Conservation (phyloP, 805 yeast genomes). For the Pichia ethanolica region DNA sequence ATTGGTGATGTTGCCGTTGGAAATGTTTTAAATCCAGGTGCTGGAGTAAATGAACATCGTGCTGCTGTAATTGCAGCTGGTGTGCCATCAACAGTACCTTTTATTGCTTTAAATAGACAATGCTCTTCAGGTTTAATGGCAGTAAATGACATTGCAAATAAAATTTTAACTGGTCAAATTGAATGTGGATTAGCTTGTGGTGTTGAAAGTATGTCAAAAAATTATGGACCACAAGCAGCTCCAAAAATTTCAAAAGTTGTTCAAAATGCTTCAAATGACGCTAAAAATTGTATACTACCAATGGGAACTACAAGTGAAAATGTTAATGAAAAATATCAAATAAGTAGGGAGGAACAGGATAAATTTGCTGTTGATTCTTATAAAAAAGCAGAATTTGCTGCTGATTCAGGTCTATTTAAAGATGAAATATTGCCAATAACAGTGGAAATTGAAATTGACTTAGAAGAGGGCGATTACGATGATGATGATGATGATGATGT, state of each 20-base stretch:
- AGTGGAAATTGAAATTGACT: constrained; percentile 48
- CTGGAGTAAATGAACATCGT: constrained; percentile 92
- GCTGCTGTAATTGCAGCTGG: constrained; percentile 92
- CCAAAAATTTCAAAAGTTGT: constrained; percentile 48
- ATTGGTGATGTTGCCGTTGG: constrained; percentile 88
- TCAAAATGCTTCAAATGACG: constrained; percentile 36
- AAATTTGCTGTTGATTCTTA: constrained; percentile 83
- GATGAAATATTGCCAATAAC: constrained; percentile 84
- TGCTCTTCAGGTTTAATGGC: constrained; percentile 94
- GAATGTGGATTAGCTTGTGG: constrained; percentile 89
- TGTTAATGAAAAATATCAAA: constrained; percentile 59
- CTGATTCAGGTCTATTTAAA: constrained; percentile 63
- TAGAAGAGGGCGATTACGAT: constrained; percentile 46
- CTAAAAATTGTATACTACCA: constrained; percentile 79
- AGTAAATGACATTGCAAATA: constrained; percentile 81
- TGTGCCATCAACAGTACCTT: constrained; percentile 71
- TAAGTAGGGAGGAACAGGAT: constrained; percentile 72
- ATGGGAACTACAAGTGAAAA: constrained; percentile 97
- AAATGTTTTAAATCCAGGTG: constrained; percentile 85
- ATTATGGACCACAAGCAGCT: constrained; percentile 75
- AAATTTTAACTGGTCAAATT: constrained; percentile 81
- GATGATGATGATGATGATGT: constrained; percentile 3
- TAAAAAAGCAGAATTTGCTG: constrained; percentile 75
- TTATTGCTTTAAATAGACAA: constrained; percentile 83
- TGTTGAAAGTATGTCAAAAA: constrained; percentile 88